Evolutionary conservation across 192 early-diverging fungal genomes (phyloP).

Genomic region (Dimargaris xerosporica): DNA sequence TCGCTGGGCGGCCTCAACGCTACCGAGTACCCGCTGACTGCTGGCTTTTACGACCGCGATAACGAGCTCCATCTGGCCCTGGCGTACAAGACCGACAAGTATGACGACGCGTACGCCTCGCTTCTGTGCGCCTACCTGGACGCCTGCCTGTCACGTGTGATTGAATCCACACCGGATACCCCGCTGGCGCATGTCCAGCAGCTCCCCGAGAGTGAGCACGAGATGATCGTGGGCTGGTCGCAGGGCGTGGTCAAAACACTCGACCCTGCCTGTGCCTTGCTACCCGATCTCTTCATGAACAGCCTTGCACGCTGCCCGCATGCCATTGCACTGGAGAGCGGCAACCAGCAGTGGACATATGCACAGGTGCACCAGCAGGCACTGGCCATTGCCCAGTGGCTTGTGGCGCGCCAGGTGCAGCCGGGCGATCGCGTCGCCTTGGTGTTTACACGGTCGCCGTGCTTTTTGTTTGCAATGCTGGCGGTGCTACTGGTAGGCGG

Average conservation of each 20-base stretch:
- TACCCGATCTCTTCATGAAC: too few species aligned
- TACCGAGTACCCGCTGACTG: conserved; percentile 3
- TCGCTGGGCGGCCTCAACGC: too few species aligned
- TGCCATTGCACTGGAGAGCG: background rate
- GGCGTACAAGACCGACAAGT: background rate
- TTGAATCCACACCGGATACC: too few species aligned
- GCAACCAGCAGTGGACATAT: background rate
- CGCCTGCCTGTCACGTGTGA: background rate
- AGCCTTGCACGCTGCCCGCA: background rate
- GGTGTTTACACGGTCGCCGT: background rate
- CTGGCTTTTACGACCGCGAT: background rate
- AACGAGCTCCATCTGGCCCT: background rate
- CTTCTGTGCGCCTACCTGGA: background rate
- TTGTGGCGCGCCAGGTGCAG: background rate
- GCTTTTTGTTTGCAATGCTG: background rate
- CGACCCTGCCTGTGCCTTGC: background rate
- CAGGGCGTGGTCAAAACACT: background rate
- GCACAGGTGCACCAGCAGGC: too few species aligned
- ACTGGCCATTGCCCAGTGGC: background rate
- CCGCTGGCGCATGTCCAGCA: too few species aligned
- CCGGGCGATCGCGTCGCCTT: background rate
- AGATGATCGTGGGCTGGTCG: too few species aligned
- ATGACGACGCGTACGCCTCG: background rate
- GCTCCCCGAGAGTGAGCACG: too few species aligned
- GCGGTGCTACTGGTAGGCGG: background rate